Base-by-base conservation (phyloP, 2,329 filamentous ascomycete species). In the Anthostomella pinea region DNA sequence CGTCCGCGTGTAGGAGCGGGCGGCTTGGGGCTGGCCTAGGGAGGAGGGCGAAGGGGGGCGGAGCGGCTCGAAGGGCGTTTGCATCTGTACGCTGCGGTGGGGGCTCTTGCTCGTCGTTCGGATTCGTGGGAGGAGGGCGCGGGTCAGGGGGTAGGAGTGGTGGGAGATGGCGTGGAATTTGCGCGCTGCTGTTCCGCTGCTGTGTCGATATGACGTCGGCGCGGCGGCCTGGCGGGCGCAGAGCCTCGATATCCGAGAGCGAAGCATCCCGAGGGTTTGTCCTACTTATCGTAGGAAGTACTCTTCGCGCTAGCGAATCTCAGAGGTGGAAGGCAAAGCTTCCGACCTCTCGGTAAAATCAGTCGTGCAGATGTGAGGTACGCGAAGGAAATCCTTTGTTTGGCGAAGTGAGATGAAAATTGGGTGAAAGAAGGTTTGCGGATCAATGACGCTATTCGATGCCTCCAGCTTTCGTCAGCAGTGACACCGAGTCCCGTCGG, bases 41-140 rank as follows among this genome's bases (percentile, higher is more conserved):
- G 86, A 85, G 41, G 75, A 76, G 5, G 90, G 90, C 4, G 86
- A 80, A 1, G 89, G 89, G 5, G 90, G 90, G 0, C 77, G 73
- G 51, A 89, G 76, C 10, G 81, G 77, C 46, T 81, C 70, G 57
- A 81, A 87, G 41, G 69, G 68, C 22, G 63, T 58, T 26, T 45
- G 37, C 11, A 52, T 46, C 30, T 54, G 62, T 27, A 49, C 27
- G 34, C 58, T 39, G 26, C 49, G 48, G 25, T 53, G 53, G 19
- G 33, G 30, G 29, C 30, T 16, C 22, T 37, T 27, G 30, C 28
- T 26, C 39, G 41, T 28, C 11, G 35, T 25, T 30, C 13, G 37
- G 35, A 38, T 23, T 13, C 19, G 45, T 38, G 43, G 44, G 15
- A 29, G 39, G 48, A 39, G 33, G 29, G 21, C 31, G 34, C 26